phyloP scores from a whole-genome alignment of 768 basidiomycete species.

The Xanthoconium purpureum region DNA sequence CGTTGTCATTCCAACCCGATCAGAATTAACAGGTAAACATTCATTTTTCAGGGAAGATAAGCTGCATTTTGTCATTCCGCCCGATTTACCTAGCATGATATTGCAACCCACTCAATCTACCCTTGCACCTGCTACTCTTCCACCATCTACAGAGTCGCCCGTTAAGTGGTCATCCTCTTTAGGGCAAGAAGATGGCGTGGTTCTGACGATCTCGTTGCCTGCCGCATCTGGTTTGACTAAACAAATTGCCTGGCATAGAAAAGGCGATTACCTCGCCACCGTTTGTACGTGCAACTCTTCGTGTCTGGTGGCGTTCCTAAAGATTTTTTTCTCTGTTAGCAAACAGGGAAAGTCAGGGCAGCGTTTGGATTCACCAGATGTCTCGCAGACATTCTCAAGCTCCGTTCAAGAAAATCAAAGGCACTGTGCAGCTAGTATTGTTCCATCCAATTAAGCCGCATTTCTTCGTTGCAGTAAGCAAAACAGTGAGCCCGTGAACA shows the following conservation, averaged over 20 bases:
- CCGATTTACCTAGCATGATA: slow-evolving; percentile 62
- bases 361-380: slow-evolving; percentile 95
- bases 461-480: slow-evolving; percentile 93
- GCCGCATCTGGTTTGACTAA: slow-evolving; percentile 66
- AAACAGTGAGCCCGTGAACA: slow-evolving; percentile 7
- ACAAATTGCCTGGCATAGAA: slow-evolving; percentile 88
- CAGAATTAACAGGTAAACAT: slow-evolving; percentile 6
- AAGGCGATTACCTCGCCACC: slow-evolving; percentile 93
- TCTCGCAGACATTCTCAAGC: slow-evolving; percentile 94
- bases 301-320: slow-evolving; percentile 4
- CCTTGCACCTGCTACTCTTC: slow-evolving; percentile 62
- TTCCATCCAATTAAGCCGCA: slow-evolving; percentile 95
- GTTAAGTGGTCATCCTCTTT: slow-evolving; percentile 66
- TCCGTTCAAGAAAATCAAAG: slow-evolving; percentile 95
- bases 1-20: slow-evolving; percentile 34
- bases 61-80: slow-evolving; percentile 77
- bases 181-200: slow-evolving; percentile 49
- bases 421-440: slow-evolving; percentile 81
- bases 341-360: slow-evolving; percentile 66
- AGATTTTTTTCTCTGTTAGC: slow-evolving; percentile 39
- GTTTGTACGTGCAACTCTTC: slow-evolving; percentile 68
- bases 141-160: slow-evolving; percentile 56
- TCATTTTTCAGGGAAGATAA: slow-evolving; percentile 64
- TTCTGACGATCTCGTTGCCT: slow-evolving; percentile 62
- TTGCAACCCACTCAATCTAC: slow-evolving; percentile 57